Conservation (phyloP, 2,329 filamentous ascomycete species). For the Reticulascus tulasneorum region DNA sequence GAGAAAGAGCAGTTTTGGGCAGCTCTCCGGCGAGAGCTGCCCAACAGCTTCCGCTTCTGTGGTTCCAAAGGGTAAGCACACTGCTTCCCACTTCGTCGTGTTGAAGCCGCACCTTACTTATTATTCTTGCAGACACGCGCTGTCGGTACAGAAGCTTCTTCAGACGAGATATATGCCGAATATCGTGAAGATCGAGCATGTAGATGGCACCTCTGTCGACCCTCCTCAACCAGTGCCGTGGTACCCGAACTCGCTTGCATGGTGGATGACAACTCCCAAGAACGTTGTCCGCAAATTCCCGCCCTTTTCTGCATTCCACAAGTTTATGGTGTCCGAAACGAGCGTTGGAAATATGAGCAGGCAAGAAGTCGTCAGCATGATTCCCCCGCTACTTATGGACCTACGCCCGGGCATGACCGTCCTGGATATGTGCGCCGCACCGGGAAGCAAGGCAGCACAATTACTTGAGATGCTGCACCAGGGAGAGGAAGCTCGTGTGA, state of each 20-base stretch:
- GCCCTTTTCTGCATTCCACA: conserved; percentile 93
- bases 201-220: conserved; percentile 77
- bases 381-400: conserved; percentile 90
- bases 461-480: conserved; percentile 89
- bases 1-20: conserved; percentile 83
- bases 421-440: conserved; percentile 92
- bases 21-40: conserved; percentile 76
- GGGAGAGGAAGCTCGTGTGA: conserved; percentile 84
- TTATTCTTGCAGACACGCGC: conserved; percentile 64
- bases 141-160: conserved; percentile 84
- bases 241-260: conserved; percentile 94
- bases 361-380: conserved; percentile 98
- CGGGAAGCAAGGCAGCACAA: conserved; percentile 95
- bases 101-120: not conserved
- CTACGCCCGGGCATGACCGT: conserved; percentile 88
- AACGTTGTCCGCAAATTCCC: conserved; percentile 90
- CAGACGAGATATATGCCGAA: conserved; percentile 87
- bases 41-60: conserved; percentile 96
- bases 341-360: conserved; percentile 95
- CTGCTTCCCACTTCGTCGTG: too few species aligned
- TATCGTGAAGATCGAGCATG: conserved; percentile 77
- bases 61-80: conserved; percentile 83
- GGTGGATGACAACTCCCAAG: conserved; percentile 98
- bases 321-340: conserved; percentile 95
- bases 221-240: conserved; percentile 79